phyloP scores from a whole-genome alignment of 2,329 filamentous ascomycete genomes.

The Thermomyces lanuginosus region DNA sequence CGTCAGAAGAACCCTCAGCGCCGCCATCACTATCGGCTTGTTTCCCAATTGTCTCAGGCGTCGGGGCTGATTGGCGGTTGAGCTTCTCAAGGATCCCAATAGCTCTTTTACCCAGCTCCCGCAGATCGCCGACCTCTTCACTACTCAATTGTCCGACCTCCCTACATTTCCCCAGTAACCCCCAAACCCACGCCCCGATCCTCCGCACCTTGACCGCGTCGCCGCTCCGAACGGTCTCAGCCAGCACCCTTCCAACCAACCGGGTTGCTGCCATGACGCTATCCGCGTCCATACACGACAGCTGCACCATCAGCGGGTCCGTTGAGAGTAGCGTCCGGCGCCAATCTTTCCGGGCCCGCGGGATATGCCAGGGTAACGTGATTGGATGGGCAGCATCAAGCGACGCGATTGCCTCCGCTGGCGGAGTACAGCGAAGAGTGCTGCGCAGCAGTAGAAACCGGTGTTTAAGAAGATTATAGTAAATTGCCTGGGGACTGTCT shows the following conservation, averaged over 20 bases:
- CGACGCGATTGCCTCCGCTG: conserved; percentile 34
- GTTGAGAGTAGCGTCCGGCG: conserved; percentile 21
- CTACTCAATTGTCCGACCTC: conserved; percentile 60
- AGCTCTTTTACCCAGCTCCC: conserved; percentile 66
- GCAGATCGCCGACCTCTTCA: conserved; percentile 56
- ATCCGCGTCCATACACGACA: conserved; percentile 41
- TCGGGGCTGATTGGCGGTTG: too few relatives aligned
- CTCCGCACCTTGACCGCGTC: conserved; percentile 45
- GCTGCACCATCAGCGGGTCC: conserved; percentile 33
- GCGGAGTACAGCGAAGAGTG: conserved; percentile 41
- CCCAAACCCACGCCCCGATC: conserved; percentile 74
- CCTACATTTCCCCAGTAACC: conserved; percentile 57
- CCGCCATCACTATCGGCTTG: conserved; percentile 19
- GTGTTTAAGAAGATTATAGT: conserved; percentile 48
- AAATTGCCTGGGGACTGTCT: conserved; percentile 44
- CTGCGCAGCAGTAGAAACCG: conserved; percentile 51
- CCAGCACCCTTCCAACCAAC: conserved; percentile 40
- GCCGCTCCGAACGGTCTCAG: conserved; percentile 45
- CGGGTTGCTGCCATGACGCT: conserved; percentile 51
- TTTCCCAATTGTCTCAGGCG: conserved; percentile 27
- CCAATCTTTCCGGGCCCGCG: conserved; percentile 42
- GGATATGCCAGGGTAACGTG: conserved; percentile 38
- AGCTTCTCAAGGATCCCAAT: conserved; percentile 33
- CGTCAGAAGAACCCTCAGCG: conserved; percentile 9
- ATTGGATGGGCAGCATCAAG: conserved; percentile 39